Percentiles rank a stretch among this genome's conserved stretches.
Evolutionary conservation across 441 rosid genomes (phyloP).

Genomic region (Breynia disticha): DNA sequence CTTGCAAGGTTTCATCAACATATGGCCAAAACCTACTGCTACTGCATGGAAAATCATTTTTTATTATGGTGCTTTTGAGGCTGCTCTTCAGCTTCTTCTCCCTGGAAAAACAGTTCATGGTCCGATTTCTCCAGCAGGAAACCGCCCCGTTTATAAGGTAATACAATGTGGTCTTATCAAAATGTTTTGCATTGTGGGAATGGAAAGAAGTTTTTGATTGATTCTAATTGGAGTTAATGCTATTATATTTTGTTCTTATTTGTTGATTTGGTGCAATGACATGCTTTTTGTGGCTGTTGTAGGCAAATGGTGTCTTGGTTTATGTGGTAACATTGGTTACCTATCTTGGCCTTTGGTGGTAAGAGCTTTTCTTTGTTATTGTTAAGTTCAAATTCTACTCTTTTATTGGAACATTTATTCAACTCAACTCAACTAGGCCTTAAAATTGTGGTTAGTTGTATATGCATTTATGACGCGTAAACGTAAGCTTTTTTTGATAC

Average conservation of each 20-base stretch:
- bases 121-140: conserved; percentile 78
- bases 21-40: conserved; percentile 78
- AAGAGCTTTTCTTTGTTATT: conserved; percentile 22
- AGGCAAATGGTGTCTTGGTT: conserved; percentile 89
- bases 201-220: neutral
- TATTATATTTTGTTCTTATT: neutral
- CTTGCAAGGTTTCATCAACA: conserved; percentile 45
- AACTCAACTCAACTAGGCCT: no score
- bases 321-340: conserved; percentile 64
- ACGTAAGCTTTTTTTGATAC: no score
- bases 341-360: conserved; percentile 93
- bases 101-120: conserved; percentile 93
- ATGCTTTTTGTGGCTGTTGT: conserved; percentile 21
- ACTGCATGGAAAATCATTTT: conserved; percentile 65
- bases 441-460: no score
- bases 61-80: conserved; percentile 74
- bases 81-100: conserved; percentile 77
- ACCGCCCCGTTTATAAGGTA: conserved; percentile 89
- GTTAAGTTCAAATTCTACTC: neutral
- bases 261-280: neutral
- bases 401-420: no score
- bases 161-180: conserved; percentile 3
- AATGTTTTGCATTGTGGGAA: neutral
- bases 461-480: neutral
- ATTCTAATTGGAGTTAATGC: no score